Evolutionary conservation across 208 protist genomes (phyloP).

Genomic region (Acanthamoeba sp.): DNA sequence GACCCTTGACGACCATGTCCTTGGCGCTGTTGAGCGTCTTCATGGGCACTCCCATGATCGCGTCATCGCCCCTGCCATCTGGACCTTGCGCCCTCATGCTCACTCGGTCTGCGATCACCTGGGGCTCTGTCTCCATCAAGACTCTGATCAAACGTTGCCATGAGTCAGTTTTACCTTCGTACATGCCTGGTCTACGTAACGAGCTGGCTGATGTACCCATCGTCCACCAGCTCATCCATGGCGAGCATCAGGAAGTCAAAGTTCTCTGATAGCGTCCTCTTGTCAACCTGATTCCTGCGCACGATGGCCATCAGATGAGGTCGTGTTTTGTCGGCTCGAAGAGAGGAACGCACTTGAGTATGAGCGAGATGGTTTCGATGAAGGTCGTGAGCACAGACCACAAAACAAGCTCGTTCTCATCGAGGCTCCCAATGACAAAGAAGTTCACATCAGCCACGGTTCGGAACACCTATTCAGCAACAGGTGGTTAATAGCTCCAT

Average conservation of each 20-base stretch:
- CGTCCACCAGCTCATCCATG: constrained; percentile 74
- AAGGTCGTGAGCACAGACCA: constrained; percentile 34
- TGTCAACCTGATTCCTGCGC: constrained; percentile 58
- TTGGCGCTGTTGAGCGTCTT: constrained; percentile 1
- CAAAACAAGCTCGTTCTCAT: constrained; percentile 74
- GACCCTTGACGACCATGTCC: neutral
- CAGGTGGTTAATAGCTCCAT: too few relatives aligned
- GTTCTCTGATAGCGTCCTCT: constrained; percentile 32
- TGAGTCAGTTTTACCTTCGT: too few relatives aligned
- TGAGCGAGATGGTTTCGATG: constrained; percentile 33
- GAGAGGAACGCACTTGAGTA: neutral
- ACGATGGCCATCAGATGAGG: too few relatives aligned
- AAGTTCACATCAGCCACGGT: constrained; percentile 37
- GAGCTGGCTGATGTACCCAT: constrained; percentile 17
- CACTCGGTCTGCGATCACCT: constrained; percentile 57
- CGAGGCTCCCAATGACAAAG: constrained; percentile 43
- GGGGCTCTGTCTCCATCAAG: constrained; percentile 67
- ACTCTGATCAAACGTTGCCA: neutral
- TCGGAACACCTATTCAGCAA: constrained; percentile 21
- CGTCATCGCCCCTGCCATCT: neutral
- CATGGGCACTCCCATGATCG: neutral
- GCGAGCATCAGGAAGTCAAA: constrained; percentile 65
- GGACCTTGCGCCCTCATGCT: neutral
- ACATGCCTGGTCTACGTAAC: too few relatives aligned
- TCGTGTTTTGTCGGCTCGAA: too few relatives aligned